Base-by-base conservation (phyloP, 768 basidiomycete species). In the Pulveroboletus sp. region DNA sequence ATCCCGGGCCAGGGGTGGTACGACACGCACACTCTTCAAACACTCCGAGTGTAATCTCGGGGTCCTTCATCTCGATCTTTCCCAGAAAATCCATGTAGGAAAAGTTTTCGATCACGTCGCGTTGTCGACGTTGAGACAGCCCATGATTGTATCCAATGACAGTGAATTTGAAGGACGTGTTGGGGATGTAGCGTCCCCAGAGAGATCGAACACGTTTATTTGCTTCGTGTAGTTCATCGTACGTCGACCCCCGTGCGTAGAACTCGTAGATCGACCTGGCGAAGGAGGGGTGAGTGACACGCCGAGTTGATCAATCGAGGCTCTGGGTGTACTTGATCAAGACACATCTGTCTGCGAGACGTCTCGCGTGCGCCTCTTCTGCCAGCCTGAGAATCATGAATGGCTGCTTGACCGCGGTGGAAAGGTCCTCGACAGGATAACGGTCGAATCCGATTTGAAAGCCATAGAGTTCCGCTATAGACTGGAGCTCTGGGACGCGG, bases 1-100 rank as follows among this genome's bases (percentile, higher is more conserved):
- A 27, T 25, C 8, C 3, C 40, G 5, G n/a, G 14, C 14, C 40
- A 14, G 31, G 35, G 12, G 24, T 5, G 16, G 9, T 39, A 19
- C 16, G 34, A 45, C 32, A 69, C 82, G 53, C 51, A 94, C 94
- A 95, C 72, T 95, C 94, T 73, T 97, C 94, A 46, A 87, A 89
- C 43, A 85, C 82, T 0, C 81, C 79, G 21, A 91, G 70, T 9
- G 76, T 76, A 25, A 92, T 78, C 37, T 92, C 81, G 0, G 94
- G 89, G 37, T 74, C 73, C 52, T 82, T 84, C 80, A 98, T 80
- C 45, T 88, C 82, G 56, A 97, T 90, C 57, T 79, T 79, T 12
- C 94, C 94, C 49, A 75, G 66, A 53, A 93, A 84, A 17, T 71
- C 82, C 87, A 97, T 92, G 62, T 91, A 97, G 3, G 76, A 68